phyloP scores from a whole-genome alignment of 192 early-diverging fungal genomes.

The Funneliformis mosseae region DNA sequence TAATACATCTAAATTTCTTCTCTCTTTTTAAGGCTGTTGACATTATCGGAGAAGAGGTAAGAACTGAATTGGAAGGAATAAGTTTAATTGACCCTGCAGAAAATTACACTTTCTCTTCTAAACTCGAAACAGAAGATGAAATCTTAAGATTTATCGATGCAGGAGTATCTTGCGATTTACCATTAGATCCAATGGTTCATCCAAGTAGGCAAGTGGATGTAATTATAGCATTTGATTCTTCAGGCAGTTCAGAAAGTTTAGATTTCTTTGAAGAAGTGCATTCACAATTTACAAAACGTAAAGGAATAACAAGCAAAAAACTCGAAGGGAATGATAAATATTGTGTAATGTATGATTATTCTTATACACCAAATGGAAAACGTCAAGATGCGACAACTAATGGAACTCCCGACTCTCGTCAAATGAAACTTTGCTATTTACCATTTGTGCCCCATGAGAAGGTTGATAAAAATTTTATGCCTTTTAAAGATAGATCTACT shows the following conservation, averaged over 20 bases:
- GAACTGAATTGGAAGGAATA: slow-evolving; percentile 23
- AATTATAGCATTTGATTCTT: slow-evolving; percentile 69
- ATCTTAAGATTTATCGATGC: slow-evolving; percentile 64
- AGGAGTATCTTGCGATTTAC: slow-evolving; percentile 79
- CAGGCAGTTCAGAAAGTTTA: background rate
- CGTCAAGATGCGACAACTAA: no score
- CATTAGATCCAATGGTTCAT: slow-evolving; percentile 70
- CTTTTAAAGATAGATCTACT: slow-evolving; percentile 62
- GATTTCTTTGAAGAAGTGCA: slow-evolving; percentile 15
- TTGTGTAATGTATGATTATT: slow-evolving; percentile 26
- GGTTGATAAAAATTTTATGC: slow-evolving; percentile 63
- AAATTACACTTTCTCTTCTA: slow-evolving; percentile 10
- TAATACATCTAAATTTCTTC: background rate
- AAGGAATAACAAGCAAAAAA: background rate
- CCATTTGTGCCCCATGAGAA: slow-evolving; percentile 64
- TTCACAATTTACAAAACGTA: background rate
- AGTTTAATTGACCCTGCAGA: background rate
- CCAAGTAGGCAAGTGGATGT: slow-evolving; percentile 71
- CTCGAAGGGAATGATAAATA: slow-evolving; percentile 1
- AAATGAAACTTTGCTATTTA: slow-evolving; percentile 61
- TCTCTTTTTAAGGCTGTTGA: slow-evolving; percentile 2
- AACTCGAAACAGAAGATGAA: background rate
- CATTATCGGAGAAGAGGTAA: background rate
- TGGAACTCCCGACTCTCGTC: slow-evolving; percentile 28
- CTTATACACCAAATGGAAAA: slow-evolving; percentile 2